A percentile compares a stretch with the other conserved stretches of the same genome.
phyloP scores from a whole-genome alignment of 257 asterid species.

The Fraxinus americana region DNA sequence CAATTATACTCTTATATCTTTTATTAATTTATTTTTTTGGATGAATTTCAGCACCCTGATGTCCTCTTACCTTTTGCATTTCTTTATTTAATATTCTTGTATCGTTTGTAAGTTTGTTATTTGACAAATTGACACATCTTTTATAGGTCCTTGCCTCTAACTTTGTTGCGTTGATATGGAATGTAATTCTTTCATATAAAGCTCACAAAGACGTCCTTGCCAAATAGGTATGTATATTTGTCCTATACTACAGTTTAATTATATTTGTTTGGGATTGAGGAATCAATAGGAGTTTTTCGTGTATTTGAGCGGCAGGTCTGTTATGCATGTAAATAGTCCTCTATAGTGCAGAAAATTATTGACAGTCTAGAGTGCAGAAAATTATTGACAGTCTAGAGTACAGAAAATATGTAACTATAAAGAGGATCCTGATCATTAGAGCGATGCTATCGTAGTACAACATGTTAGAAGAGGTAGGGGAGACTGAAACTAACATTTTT shows the following conservation, averaged over 20 bases:
- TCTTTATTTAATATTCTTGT: not conserved
- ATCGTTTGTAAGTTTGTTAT: not conserved
- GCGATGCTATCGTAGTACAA: not conserved
- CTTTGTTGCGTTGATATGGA: constrained; percentile 74
- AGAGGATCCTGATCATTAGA: not conserved
- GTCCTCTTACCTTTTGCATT: not conserved
- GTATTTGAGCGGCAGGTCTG: not conserved
- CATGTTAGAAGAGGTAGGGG: not conserved
- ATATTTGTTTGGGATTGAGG: not conserved
- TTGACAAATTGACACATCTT: constrained; percentile 6
- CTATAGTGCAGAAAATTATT: no score
- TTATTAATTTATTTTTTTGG: not conserved
- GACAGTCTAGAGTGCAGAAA: no score
- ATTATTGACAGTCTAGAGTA: not conserved
- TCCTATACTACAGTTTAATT: not conserved
- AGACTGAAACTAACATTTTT: not conserved
- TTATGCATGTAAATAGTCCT: not conserved
- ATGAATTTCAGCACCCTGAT: not conserved
- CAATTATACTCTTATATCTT: not conserved
- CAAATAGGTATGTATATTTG: constrained; percentile 50
- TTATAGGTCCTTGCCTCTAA: constrained; percentile 91
- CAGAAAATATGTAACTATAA: not conserved
- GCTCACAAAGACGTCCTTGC: constrained; percentile 77
- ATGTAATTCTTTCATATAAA: constrained; percentile 81
- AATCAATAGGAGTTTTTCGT: not conserved